Evolutionary conservation across 108 stramenopile genomes (phyloP).

Genomic region (Halocafeteria seosinensis): DNA sequence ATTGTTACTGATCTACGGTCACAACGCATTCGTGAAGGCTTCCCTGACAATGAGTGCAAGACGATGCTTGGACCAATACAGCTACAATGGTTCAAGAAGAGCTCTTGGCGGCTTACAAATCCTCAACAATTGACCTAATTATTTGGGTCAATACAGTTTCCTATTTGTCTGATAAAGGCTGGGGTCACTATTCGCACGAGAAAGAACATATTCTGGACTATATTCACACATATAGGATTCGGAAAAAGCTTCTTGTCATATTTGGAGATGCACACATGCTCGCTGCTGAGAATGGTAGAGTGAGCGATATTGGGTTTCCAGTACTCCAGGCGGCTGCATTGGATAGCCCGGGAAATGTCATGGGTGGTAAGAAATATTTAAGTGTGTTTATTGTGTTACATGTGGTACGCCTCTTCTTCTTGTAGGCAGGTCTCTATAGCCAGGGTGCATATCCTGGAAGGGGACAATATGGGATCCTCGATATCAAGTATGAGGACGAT

Average conservation of each 20-base stretch:
- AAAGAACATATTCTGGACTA: not conserved
- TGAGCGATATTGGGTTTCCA: constrained; percentile 4
- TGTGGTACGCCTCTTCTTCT: too few species aligned
- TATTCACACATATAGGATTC: not conserved
- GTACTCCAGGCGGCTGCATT: constrained; percentile 12
- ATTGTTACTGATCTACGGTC: not conserved
- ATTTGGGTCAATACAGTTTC: too few species aligned
- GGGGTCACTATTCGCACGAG: constrained; percentile 2
- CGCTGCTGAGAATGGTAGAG: constrained; percentile 3
- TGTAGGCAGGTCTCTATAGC: too few species aligned
- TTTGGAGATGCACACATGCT: constrained; percentile 16
- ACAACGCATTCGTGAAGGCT: too few species aligned
- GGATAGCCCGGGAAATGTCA: not conserved
- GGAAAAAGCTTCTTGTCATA: not conserved
- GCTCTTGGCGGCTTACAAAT: not conserved
- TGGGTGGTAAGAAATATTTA: too few species aligned
- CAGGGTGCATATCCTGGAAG: too few species aligned
- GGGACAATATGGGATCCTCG: too few species aligned
- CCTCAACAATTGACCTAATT: too few species aligned
- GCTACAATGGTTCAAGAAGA: constrained; percentile 4
- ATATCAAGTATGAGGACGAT: too few species aligned
- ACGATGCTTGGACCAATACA: constrained; percentile 5
- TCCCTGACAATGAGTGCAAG: too few species aligned
- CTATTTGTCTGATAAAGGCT: too few species aligned
- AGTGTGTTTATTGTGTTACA: too few species aligned